Conservation (phyloP, 2,329 filamentous ascomycete genomes). For the Seiridium cupressi region DNA sequence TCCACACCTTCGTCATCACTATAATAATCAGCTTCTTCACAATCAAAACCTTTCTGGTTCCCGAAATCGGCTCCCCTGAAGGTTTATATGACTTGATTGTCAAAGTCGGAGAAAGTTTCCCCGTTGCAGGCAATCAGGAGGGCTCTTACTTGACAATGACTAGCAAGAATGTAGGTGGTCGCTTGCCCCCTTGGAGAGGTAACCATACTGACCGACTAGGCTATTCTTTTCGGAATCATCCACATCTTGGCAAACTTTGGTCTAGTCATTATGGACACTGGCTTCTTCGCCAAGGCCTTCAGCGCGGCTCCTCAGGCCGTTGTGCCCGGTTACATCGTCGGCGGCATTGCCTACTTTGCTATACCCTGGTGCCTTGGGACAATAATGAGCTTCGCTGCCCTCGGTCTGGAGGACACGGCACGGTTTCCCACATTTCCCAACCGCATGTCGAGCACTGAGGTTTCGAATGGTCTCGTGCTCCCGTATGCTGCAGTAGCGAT, state of each 20-base stretch:
- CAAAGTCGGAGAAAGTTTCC: conserved; percentile 64
- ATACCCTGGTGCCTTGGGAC: conserved; percentile 87
- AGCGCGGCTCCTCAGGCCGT: conserved; percentile 37
- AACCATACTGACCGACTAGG: conserved; percentile 79
- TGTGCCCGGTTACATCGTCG: conserved; percentile 9
- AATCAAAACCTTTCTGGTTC: conserved; percentile 74
- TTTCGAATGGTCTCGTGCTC: conserved; percentile 79
- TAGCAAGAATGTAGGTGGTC: conserved; percentile 51
- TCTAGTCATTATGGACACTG: conserved; percentile 61
- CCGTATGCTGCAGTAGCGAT: conserved; percentile 81
- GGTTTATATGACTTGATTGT: conserved; percentile 75
- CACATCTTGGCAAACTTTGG: conserved; percentile 71
- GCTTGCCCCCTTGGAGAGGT: conserved; percentile 46
- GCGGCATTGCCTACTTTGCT: conserved; percentile 81
- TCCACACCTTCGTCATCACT: conserved; percentile 77
- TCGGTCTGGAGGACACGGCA: conserved; percentile 72
- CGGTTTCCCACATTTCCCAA: conserved; percentile 68
- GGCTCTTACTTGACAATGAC: conserved; percentile 88
- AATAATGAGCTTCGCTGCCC: conserved; percentile 77
- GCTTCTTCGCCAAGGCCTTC: conserved; percentile 88
- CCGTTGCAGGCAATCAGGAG: conserved; percentile 72
- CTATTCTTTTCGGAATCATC: background rate
- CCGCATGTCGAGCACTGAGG: conserved; percentile 69
- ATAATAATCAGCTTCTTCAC: conserved; percentile 83
- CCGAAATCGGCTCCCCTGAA: conserved; percentile 67